These are phyloP conservation scores for Aspergillus incahuasiensis DNA, from an alignment of 495 filamentous ascomycete species.

Conservation along the genomic window DNA sequence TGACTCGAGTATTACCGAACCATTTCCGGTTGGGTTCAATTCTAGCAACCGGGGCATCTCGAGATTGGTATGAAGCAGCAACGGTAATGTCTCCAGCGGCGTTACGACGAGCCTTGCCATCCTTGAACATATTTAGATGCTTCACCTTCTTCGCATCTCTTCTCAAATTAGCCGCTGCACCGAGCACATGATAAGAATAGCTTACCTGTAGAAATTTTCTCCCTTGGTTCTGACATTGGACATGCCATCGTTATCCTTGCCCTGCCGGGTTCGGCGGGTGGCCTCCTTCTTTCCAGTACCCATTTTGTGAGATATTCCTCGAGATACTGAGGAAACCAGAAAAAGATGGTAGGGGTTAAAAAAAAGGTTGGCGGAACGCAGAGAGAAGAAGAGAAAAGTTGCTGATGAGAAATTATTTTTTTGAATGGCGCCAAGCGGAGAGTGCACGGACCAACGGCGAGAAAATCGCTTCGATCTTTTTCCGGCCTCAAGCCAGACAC, in stretches of 20 bases:
- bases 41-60: conserved; percentile 71
- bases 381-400: conserved; percentile 26
- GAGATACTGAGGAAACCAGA: conserved; percentile 18
- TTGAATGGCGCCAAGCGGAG: conserved; percentile 32
- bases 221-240: conserved; percentile 87
- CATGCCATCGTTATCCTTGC: conserved; percentile 79
- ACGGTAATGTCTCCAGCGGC: conserved; percentile 70
- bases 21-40: conserved; percentile 93
- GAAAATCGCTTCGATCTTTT: conserved; percentile 44
- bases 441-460: conserved; percentile 38
- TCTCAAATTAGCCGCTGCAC: conserved; percentile 17
- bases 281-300: conserved; percentile 95
- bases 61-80: conserved; percentile 79
- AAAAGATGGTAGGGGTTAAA: conserved; percentile 27
- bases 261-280: conserved; percentile 71
- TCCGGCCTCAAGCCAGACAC: conserved; percentile 20
- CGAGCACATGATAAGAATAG: background rate
- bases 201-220: conserved; percentile 86
- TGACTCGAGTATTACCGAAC: conserved; percentile 71
- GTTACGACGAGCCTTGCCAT: conserved; percentile 71
- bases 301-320: conserved; percentile 52
- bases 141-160: conserved; percentile 82
- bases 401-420: conserved; percentile 32
- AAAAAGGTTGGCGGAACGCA: conserved; percentile 36
- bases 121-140: conserved; percentile 80